Conservation (phyloP, 208 protist genomes). For the Trypanosoma melophagium region DNA sequence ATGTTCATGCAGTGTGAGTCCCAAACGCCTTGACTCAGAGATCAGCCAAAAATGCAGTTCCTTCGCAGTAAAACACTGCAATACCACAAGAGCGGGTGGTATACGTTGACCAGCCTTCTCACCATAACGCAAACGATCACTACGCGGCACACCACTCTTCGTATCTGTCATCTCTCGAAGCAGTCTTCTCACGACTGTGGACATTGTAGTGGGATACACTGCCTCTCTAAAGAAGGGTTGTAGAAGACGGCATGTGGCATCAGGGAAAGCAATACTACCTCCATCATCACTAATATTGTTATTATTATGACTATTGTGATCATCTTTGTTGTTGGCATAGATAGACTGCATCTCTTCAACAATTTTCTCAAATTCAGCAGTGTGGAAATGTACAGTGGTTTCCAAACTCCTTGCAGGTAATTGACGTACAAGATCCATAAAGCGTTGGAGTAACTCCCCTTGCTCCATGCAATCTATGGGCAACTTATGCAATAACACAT, state of each 20-base stretch:
- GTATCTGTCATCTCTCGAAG: conserved; percentile 21
- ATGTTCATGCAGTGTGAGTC: conserved; percentile 33
- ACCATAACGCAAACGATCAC: conserved; percentile 30
- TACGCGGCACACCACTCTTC: conserved; percentile 25
- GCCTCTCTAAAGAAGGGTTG: conserved; percentile 29
- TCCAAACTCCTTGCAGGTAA: conserved; percentile 17
- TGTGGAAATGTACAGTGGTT: not conserved
- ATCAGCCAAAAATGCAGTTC: conserved; percentile 31
- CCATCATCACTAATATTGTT: not conserved
- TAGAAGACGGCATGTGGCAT: conserved; percentile 24
- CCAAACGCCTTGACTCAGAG: conserved; percentile 19
- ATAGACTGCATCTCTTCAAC: not conserved
- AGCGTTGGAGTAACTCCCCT: conserved; percentile 8
- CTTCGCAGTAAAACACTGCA: conserved; percentile 24
- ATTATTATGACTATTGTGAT: too few relatives aligned
- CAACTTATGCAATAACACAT: conserved; percentile 12
- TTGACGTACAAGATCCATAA: conserved; percentile 18
- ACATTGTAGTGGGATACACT: conserved; percentile 21
- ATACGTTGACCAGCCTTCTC: conserved; percentile 18
- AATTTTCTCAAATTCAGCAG: not conserved
- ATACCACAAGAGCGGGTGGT: conserved; percentile 18
- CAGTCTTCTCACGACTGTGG: conserved; percentile 4
- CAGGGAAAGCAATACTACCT: conserved; percentile 22
- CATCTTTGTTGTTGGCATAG: not conserved
- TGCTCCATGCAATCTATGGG: conserved; percentile 13